Conservation (phyloP, 495 filamentous ascomycete genomes). For the Penicillium simplicissimum region DNA sequence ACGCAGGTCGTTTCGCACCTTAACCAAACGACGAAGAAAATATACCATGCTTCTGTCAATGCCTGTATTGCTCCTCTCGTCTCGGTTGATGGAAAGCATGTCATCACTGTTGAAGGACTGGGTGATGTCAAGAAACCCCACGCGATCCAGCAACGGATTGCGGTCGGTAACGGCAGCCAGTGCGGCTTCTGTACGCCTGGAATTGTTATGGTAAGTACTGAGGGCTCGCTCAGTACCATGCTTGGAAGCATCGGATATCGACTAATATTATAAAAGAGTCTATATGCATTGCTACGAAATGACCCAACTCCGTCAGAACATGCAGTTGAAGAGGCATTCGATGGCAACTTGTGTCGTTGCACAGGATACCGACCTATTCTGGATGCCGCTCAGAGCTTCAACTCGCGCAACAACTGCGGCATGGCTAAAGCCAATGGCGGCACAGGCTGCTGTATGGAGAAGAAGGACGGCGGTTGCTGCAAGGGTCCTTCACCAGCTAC, state of each 20-base stretch:
- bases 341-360: conserved; percentile 94
- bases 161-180: conserved; percentile 60
- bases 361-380: conserved; percentile 94
- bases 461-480: conserved; percentile 43
- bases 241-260: not conserved
- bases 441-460: conserved; percentile 57
- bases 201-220: conserved; percentile 77
- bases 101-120: conserved; percentile 98
- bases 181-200: conserved; percentile 94
- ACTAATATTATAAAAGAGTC: conserved; percentile 19
- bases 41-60: conserved; percentile 92
- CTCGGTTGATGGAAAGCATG: conserved; percentile 95
- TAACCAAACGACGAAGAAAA: conserved; percentile 84
- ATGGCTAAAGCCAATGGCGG: conserved; percentile 50
- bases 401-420: conserved; percentile 37
- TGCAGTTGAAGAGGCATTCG: conserved; percentile 43
- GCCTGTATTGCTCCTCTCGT: conserved; percentile 91
- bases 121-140: conserved; percentile 86
- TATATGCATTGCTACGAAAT: conserved; percentile 69
- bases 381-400: conserved; percentile 76
- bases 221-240: not conserved
- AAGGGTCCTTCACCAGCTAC: conserved; percentile 27
- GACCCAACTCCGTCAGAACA: conserved; percentile 32
- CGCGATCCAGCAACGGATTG: conserved; percentile 88
- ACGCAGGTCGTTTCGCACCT: conserved; percentile 78